Evolutionary conservation across 2,329 filamentous ascomycete species (phyloP), one percentile per base, ranked within the genome.

Genomic region (Penicillium sp.): DNA sequence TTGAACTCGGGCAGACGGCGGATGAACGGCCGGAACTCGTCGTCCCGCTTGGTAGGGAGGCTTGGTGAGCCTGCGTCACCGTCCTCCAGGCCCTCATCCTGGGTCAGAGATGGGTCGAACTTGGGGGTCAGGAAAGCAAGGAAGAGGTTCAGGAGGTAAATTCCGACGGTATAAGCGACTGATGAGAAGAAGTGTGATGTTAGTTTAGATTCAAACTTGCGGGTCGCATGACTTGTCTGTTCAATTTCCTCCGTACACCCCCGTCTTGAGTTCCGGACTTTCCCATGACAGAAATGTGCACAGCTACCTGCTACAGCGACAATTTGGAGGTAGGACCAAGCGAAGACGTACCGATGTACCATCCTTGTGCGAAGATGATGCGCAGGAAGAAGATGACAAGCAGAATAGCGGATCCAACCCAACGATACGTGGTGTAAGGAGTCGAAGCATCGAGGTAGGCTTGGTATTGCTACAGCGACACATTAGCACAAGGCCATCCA

Each of bases 141-240:
- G 86, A 99, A 99, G 63, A 99, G 88, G 82, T 99, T 99, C 64
- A 99, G 89, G 52, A 99, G 91, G 83, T 99, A 99, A 80, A 99
- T 99, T 70, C 94, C 95, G 58, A 99, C 88, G 40, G 94, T 95
- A 80, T 99, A 99, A 69, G 93, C 94, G 72, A 99, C 95, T 96
- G 70, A 46, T 43, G 10, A 16, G 4, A 25, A 19, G 43, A 16
- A 8, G 16, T 37, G 37, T 60, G 55, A 63, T 55, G 60, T 55
- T 37, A 52, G 53, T 59, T 58, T 52, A n/a, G 38, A 48, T 46
- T 56, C 30, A 19, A 19, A 40, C n/a, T 42, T 26, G 45, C 26
- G 14, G n/a, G 14, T 46, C 57, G 55, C 19, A 48, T 45, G 28
- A 8, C 13, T 26, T 25, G n/a, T 40, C 19, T 40, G 11, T 37